phyloP scores from a whole-genome alignment of 192 early-diverging fungal genomes.

The Coemansia sp. region DNA sequence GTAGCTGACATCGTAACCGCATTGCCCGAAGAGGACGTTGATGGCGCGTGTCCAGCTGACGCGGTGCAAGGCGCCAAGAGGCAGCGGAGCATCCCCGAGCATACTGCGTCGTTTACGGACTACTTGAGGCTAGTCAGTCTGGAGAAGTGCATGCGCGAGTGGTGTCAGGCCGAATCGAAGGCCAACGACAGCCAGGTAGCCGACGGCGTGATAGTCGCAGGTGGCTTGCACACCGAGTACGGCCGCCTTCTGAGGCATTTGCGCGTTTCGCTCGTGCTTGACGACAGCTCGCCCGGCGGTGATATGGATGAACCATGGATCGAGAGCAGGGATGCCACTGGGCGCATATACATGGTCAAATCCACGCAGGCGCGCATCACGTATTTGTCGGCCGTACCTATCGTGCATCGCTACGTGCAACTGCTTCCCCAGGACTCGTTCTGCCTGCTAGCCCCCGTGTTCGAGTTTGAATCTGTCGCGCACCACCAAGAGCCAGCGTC shows the following conservation, averaged over 20 bases:
- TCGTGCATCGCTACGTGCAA: conserved; percentile 73
- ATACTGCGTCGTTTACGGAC: conserved; percentile 34
- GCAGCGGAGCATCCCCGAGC: conserved; percentile 11
- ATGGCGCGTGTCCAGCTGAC: not conserved
- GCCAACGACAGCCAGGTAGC: not conserved
- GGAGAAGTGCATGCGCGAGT: conserved; percentile 65
- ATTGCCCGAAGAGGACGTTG: not conserved
- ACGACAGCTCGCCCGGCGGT: conserved; percentile 27
- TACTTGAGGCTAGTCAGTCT: conserved; percentile 42
- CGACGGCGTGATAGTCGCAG: conserved; percentile 21
- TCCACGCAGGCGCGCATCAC: conserved; percentile 73
- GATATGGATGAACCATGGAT: conserved; percentile 35
- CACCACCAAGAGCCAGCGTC: not conserved
- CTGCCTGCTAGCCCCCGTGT: conserved; percentile 58
- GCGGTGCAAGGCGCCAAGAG: not conserved
- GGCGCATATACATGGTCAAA: conserved; percentile 58
- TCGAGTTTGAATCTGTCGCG: conserved; percentile 30
- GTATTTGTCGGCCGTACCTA: conserved; percentile 61
- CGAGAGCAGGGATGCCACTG: conserved; percentile 42
- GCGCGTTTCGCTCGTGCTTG: conserved; percentile 13
- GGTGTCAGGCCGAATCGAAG: conserved; percentile 48
- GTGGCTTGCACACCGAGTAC: conserved; percentile 21
- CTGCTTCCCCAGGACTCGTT: conserved; percentile 66
- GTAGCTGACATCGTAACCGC: not conserved
- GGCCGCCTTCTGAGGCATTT: conserved; percentile 15